Conservation (phyloP, 2,329 filamentous ascomycete genomes). For the Calonectria ilicicola region DNA sequence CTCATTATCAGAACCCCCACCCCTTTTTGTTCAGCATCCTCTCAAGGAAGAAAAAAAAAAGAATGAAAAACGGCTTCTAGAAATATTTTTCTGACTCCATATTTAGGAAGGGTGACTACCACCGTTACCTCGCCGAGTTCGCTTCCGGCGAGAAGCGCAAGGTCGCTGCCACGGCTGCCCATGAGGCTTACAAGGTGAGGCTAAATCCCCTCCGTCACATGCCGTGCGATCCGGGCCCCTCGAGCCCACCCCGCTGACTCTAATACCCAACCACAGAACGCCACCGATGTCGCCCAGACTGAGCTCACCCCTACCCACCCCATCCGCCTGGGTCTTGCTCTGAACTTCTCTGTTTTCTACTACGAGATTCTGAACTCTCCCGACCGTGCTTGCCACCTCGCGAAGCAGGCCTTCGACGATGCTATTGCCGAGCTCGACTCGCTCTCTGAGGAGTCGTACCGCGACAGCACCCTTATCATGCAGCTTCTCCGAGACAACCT, state of each 20-base stretch:
- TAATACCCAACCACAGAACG: constrained; percentile 71
- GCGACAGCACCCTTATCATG: constrained; percentile 99
- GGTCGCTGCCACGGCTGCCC: constrained; percentile 85
- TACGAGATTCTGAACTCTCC: constrained; percentile 99
- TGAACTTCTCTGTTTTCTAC: constrained; percentile 99
- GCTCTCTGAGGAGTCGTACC: constrained; percentile 97
- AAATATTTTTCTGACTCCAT: constrained; percentile 17
- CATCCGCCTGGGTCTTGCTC: constrained; percentile 95
- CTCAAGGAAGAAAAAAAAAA: not conserved
- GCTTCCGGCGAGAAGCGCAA: constrained; percentile 93
- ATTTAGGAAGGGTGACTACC: constrained; percentile 93
- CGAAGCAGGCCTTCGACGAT: constrained; percentile 99
- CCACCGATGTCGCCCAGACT: constrained; percentile 97
- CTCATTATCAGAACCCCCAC: constrained; percentile 11
- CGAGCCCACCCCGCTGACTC: constrained; percentile 29
- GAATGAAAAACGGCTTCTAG: not conserved
- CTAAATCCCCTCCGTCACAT: constrained; percentile 40
- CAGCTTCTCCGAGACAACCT: constrained; percentile 98
- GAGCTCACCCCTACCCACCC: constrained; percentile 98
- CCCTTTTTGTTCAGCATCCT: not conserved
- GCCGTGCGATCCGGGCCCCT: constrained; percentile 41
- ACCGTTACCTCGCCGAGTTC: constrained; percentile 95
- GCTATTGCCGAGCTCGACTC: constrained; percentile 99
- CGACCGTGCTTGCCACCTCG: constrained; percentile 96
- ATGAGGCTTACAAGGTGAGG: constrained; percentile 96